These are phyloP conservation scores for Ganoderma meredithae DNA, from an alignment of 1,284 basidiomycete species.

Conservation along the genomic window DNA sequence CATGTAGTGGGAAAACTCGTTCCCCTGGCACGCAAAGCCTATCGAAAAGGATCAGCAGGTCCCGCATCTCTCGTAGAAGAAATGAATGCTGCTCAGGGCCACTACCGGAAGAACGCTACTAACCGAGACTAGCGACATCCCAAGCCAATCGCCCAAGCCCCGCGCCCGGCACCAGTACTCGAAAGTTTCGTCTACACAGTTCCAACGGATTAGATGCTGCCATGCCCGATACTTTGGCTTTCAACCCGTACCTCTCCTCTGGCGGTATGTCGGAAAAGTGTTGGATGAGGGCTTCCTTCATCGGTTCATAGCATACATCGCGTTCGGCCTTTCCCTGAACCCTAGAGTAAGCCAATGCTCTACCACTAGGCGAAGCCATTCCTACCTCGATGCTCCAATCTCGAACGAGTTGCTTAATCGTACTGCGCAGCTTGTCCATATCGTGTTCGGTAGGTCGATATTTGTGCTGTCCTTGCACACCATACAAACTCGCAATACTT, in stretches of 20 bases:
- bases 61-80: background rate
- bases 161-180: slow-evolving; percentile 88
- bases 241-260: slow-evolving; percentile 55
- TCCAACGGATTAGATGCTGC: background rate
- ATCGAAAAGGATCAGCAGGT: slow-evolving; percentile 5
- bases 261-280: slow-evolving; percentile 61
- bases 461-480: slow-evolving; percentile 25
- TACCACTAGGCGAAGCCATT: background rate
- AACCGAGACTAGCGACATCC: slow-evolving; percentile 85
- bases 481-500: slow-evolving; percentile 25
- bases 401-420: slow-evolving; percentile 88
- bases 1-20: slow-evolving; percentile 96
- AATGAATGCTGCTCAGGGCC: background rate
- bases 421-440: slow-evolving; percentile 89
- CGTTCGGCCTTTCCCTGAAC: slow-evolving; percentile 78
- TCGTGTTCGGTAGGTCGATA: slow-evolving; percentile 72
- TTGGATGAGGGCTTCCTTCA: slow-evolving; percentile 76
- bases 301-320: slow-evolving; percentile 79
- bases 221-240: background rate
- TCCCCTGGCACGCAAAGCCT: slow-evolving; percentile 91
- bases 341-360: background rate
- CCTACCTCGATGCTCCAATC: slow-evolving; percentile 84
- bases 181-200: slow-evolving; percentile 56
- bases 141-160: slow-evolving; percentile 88
- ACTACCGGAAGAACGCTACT: slow-evolving; percentile 19